Evolutionary conservation across 768 basidiomycete genomes (phyloP).

Genomic region (Lactarius evosmus): DNA sequence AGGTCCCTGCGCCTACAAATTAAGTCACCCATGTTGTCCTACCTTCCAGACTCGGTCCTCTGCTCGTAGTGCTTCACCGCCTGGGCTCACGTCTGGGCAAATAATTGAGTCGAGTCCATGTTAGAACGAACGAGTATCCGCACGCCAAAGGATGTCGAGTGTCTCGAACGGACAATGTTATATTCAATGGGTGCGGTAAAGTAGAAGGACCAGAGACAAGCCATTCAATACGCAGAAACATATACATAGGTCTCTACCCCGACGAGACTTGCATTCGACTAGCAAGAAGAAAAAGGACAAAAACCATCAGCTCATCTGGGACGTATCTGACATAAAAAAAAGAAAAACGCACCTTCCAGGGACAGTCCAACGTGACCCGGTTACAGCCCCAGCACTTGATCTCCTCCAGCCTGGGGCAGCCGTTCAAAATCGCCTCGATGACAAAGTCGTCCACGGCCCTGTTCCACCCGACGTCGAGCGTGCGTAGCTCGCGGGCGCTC

Average conservation of each 20-base stretch:
- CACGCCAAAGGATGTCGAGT: not conserved
- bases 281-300: not conserved
- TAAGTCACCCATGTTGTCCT: too few species aligned
- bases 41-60: too few species aligned
- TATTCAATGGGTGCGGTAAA: not conserved
- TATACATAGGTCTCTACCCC: slow-evolving; percentile 26
- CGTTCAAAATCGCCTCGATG: slow-evolving; percentile 62
- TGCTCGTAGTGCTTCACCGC: not conserved
- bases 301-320: not conserved
- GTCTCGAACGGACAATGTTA: not conserved
- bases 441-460: slow-evolving; percentile 79
- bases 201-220: not conserved
- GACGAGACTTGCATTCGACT: slow-evolving; percentile 33
- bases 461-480: slow-evolving; percentile 84
- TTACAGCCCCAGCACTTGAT: slow-evolving; percentile 58
- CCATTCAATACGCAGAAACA: not conserved
- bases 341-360: slow-evolving; percentile 44
- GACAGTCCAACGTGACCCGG: slow-evolving; percentile 44
- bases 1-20: too few species aligned
- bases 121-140: not conserved
- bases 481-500: slow-evolving; percentile 43
- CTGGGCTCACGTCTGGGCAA: not conserved
- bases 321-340: too few species aligned
- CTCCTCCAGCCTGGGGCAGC: slow-evolving; percentile 40
- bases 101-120: not conserved